Evolutionary conservation across 2,329 filamentous ascomycete genomes (phyloP).

Genomic region (Dactylellina parvicollis): DNA sequence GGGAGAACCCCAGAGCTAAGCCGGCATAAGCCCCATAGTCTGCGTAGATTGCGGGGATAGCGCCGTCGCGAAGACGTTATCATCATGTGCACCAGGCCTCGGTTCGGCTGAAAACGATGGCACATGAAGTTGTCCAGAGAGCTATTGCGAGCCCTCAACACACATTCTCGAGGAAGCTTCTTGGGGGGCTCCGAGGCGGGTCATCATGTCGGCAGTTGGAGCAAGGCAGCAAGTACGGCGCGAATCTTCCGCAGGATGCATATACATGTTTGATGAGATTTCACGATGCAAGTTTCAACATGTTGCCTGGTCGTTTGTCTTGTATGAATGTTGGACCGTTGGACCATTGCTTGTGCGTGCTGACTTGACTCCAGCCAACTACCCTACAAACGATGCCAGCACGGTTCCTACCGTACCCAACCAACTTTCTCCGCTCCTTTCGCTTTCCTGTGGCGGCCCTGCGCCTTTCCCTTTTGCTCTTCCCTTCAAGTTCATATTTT

Average conservation of each 20-base stretch:
- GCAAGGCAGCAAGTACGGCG: too few species aligned
- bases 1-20: background rate
- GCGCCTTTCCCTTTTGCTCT: background rate
- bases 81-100: conserved; percentile 37
- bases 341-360: too few species aligned
- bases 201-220: too few species aligned
- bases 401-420: conserved; percentile 42
- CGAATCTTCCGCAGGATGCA: too few species aligned
- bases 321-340: background rate
- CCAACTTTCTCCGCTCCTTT: conserved; percentile 13
- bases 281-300: too few species aligned
- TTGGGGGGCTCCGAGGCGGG: too few species aligned
- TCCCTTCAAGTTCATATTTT: background rate
- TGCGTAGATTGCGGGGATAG: conserved; percentile 6
- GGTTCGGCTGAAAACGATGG: conserved; percentile 53
- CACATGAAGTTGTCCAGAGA: conserved; percentile 35
- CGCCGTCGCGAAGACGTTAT: conserved; percentile 2
- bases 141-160: too few species aligned
- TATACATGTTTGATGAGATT: too few species aligned
- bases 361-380: too few species aligned
- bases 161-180: too few species aligned
- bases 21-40: conserved; percentile 25
- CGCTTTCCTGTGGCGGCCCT: background rate
- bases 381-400: conserved; percentile 49
- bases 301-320: too few species aligned